These are phyloP conservation scores for Chlamydomonas reinhardtii DNA, from an alignment of 163 green algal genomes.

Conservation along the genomic window DNA sequence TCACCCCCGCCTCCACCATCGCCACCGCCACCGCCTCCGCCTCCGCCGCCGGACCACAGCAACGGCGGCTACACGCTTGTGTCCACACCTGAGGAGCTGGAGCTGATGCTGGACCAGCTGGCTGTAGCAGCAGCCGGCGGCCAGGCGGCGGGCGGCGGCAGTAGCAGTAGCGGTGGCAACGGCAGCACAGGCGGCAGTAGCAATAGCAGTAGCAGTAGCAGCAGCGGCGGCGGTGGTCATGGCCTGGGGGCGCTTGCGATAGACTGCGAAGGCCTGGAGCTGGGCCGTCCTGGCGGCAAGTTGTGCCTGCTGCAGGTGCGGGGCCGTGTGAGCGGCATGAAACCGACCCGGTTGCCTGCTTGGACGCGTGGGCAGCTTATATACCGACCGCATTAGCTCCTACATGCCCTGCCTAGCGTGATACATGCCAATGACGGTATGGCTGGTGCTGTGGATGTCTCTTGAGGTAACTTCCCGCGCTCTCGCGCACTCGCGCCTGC, in stretches of 20 bases:
- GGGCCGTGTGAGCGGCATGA: no score
- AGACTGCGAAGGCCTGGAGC: conserved; percentile 7
- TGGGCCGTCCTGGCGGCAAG: conserved; percentile 6
- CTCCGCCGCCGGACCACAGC: conserved; percentile 17
- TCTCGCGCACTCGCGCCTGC: not conserved
- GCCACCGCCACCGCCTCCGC: not conserved
- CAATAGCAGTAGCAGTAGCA: not conserved
- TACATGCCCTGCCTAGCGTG: no score
- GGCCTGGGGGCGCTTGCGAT: conserved; percentile 7
- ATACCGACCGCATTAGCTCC: no score
- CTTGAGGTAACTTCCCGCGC: no score
- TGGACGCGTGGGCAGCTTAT: no score
- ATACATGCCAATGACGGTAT: no score
- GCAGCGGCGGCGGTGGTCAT: not conserved
- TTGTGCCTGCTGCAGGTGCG: conserved; percentile 30
- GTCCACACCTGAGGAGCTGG: not conserved
- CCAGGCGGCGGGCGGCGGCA: not conserved
- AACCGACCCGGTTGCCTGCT: no score
- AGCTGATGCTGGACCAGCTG: conserved; percentile 32
- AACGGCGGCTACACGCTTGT: conserved; percentile 11
- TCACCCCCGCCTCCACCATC: not conserved
- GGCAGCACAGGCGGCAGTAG: not conserved
- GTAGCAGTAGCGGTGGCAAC: not conserved
- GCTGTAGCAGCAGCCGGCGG: not conserved
- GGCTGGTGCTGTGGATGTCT: no score